phyloP scores from a whole-genome alignment of 1,284 basidiomycete species.

The Malassezia sp. region DNA sequence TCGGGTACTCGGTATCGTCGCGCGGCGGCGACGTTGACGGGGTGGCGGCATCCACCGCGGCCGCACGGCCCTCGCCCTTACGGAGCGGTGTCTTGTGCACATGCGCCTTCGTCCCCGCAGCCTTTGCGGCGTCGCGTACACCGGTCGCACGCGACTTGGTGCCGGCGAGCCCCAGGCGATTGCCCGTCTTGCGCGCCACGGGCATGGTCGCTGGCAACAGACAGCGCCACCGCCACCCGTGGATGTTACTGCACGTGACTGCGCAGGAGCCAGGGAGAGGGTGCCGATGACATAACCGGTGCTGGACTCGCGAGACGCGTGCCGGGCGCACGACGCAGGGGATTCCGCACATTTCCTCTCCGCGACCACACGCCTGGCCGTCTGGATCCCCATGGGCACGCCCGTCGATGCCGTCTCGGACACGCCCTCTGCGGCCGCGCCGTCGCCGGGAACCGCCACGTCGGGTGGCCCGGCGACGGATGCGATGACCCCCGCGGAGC shows the following conservation, averaged over 20 bases:
- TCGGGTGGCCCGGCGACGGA: too few relatives aligned
- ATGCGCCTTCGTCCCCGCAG: background rate
- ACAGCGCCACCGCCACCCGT: background rate
- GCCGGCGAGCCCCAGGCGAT: slow-evolving; percentile 7
- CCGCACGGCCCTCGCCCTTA: background rate
- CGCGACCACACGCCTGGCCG: too few relatives aligned
- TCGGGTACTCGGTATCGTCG: slow-evolving; percentile 2
- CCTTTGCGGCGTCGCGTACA: background rate
- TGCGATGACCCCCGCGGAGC: too few relatives aligned
- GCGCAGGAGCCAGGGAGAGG: background rate
- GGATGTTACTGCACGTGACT: slow-evolving; percentile 12
- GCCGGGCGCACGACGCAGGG: too few relatives aligned
- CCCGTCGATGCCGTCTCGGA: too few relatives aligned
- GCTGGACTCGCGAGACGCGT: too few relatives aligned
- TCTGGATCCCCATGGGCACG: too few relatives aligned
- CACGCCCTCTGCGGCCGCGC: too few relatives aligned
- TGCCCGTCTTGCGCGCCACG: background rate
- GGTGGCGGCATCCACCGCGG: background rate
- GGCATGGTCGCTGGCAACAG: background rate
- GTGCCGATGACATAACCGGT: too few relatives aligned
- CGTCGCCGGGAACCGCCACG: too few relatives aligned
- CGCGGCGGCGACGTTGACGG: background rate
- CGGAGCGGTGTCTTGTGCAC: too few relatives aligned
- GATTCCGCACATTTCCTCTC: too few relatives aligned
- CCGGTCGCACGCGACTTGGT: slow-evolving; percentile 1